Evolutionary conservation across 805 yeast genomes (phyloP), one percentile per base, ranked within the genome.

Genomic region (Zygoascus bituminiphila): DNA sequence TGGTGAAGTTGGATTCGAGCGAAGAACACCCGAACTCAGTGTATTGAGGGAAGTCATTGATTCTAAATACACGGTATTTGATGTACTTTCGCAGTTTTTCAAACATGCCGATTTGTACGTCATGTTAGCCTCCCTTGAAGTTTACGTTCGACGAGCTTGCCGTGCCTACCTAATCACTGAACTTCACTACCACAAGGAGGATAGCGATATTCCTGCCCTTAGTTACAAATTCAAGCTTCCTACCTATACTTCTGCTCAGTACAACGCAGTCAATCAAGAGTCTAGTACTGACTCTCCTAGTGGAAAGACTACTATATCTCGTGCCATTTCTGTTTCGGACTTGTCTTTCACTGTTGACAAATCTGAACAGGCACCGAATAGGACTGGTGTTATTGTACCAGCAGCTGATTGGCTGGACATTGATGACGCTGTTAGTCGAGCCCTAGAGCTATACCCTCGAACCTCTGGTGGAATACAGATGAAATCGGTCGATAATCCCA

Each of bases 61-160:
- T 64, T 89, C 98, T 45, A 89, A 86, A 65, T 94, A 87, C 70
- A 87, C 91, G 51, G 97, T 93, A 17, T 93, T 91, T 65, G 99
- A 93, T 64, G 98, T 94, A 35, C 77, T 93, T 65, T 77, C 95
- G 41, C 97, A 88, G 69, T 93, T 93, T 70, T 79, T 93, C 69
- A 79, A 77, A 48, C 84, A 87, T 58, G 62, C 76, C 10, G 97
- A 94, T 62, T 85, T 84, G 43, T 86, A 87, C 75, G 91, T 93
- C 52, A 84, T 91, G 2, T 78, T 91, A 56, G 98, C 98, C 33
- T 98, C 98, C 33, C 88, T 95, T 42, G 97, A 93, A 69, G 95
- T 93, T 51, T 93, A 93, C 67, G 82, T 89, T 51, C 84, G 98
- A 67, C 84, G 98, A 67, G 95, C 98, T 41, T 93, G 89, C 74